Evolutionary conservation across 768 basidiomycete species (phyloP).

Genomic region (Termitomyces heimii): DNA sequence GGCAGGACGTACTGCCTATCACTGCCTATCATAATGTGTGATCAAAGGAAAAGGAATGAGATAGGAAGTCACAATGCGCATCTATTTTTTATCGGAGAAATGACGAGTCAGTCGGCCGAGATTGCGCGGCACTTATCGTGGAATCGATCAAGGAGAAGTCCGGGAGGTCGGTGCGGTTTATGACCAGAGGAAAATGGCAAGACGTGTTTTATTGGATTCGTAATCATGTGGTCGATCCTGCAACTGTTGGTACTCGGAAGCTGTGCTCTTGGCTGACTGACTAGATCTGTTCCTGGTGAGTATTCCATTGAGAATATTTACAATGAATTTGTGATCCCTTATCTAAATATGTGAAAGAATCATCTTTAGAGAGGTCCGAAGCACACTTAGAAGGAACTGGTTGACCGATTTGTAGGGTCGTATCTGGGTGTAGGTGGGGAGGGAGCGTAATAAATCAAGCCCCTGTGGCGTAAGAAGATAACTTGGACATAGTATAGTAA

Average conservation of each 20-base stretch:
- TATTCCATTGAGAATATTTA: background rate
- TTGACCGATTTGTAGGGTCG: background rate
- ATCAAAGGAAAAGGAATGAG: background rate
- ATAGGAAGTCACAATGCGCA: background rate
- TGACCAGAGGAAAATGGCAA: background rate
- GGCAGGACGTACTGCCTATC: background rate
- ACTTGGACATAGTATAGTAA: background rate
- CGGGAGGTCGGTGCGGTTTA: constrained; percentile 2
- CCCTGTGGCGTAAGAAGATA: constrained; percentile 7
- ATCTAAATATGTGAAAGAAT: background rate
- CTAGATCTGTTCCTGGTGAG: background rate
- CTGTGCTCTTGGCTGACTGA: background rate
- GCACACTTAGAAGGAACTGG: background rate
- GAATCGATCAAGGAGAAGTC: constrained; percentile 1
- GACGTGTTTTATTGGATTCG: background rate
- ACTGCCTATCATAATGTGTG: background rate
- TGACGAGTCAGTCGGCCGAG: background rate
- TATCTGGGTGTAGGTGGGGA: background rate
- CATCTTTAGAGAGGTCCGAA: background rate
- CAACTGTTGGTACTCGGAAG: background rate
- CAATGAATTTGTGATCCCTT: background rate
- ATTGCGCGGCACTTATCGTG: background rate
- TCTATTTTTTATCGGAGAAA: background rate
- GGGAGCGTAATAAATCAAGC: background rate
- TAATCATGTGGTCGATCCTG: background rate